phyloP scores from a whole-genome alignment of 192 early-diverging fungal genomes.

The Linnemannia zychae region DNA sequence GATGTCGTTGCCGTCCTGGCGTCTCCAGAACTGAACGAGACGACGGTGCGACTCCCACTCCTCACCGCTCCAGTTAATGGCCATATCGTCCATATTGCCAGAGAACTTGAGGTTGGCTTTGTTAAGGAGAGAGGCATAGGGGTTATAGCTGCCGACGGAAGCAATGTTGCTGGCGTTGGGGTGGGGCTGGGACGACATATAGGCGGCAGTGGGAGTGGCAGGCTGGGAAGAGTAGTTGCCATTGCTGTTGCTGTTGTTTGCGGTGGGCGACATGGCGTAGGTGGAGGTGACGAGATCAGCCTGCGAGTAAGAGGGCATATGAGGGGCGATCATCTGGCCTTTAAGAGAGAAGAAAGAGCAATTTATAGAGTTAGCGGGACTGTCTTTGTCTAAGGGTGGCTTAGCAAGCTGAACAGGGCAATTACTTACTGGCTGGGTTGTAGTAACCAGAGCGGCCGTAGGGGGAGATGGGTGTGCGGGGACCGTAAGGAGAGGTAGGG shows the following conservation, averaged over 20 bases:
- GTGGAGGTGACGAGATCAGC: constrained; percentile 33
- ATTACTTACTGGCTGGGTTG: constrained; percentile 32
- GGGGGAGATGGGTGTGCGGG: constrained; percentile 34
- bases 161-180: constrained; percentile 29
- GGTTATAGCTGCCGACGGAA: constrained; percentile 47
- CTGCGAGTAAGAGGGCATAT: constrained; percentile 33
- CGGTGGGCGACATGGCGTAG: constrained; percentile 23
- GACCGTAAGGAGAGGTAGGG: constrained; percentile 32
- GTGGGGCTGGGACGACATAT: constrained; percentile 22
- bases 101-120: constrained; percentile 80
- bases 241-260: constrained; percentile 11
- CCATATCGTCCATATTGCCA: constrained; percentile 78
- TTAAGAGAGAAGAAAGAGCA: background rate
- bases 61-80: constrained; percentile 74
- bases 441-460: constrained; percentile 46
- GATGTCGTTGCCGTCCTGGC: constrained; percentile 75
- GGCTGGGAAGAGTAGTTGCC: constrained; percentile 20
- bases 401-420: background rate
- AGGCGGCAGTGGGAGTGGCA: constrained; percentile 2
- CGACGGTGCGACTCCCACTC: constrained; percentile 76
- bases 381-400: background rate
- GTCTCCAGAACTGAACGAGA: constrained; percentile 82
- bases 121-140: constrained; percentile 77
- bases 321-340: constrained; percentile 43
- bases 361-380: constrained; percentile 7